Conservation (phyloP, 2,329 filamentous ascomycete genomes). For the Metarhizium sp. region DNA sequence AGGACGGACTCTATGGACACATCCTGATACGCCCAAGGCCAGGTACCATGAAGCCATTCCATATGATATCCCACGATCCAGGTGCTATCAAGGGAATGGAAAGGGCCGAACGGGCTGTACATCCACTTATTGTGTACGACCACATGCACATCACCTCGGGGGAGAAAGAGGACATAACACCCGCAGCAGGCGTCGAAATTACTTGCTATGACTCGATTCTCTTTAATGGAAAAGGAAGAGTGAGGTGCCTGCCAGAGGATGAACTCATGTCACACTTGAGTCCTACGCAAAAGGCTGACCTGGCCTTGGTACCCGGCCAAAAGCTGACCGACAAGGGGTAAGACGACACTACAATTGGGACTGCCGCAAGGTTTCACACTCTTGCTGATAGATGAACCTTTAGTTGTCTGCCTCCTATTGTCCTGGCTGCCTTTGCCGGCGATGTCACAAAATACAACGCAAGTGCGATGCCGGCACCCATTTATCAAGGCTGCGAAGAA, state of each 20-base stretch:
- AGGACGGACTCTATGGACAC: slow-evolving; percentile 50
- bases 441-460: slow-evolving; percentile 14
- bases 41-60: slow-evolving; percentile 33
- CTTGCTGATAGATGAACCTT: neutral
- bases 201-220: slow-evolving; percentile 52
- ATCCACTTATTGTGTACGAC: slow-evolving; percentile 45
- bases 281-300: slow-evolving; percentile 18
- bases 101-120: slow-evolving; percentile 35
- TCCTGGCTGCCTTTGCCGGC: slow-evolving; percentile 25
- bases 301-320: slow-evolving; percentile 18
- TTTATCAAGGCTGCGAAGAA: slow-evolving; percentile 37
- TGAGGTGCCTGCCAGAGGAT: slow-evolving; percentile 37
- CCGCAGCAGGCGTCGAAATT: slow-evolving; percentile 35
- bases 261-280: slow-evolving; percentile 30
- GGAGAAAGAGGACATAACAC: slow-evolving; percentile 33
- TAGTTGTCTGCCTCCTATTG: slow-evolving; percentile 30
- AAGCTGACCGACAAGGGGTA: slow-evolving; percentile 33
- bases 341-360: slow-evolving; percentile 1
- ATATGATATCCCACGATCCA: slow-evolving; percentile 31
- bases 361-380: too few relatives aligned
- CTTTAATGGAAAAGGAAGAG: slow-evolving; percentile 51
- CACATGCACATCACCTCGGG: slow-evolving; percentile 44
- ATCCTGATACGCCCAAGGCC: slow-evolving; percentile 37
- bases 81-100: slow-evolving; percentile 31
- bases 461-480: slow-evolving; percentile 28